Conservation (phyloP, 2,329 filamentous ascomycete species). For the Ophiostoma novo-ulmi region DNA sequence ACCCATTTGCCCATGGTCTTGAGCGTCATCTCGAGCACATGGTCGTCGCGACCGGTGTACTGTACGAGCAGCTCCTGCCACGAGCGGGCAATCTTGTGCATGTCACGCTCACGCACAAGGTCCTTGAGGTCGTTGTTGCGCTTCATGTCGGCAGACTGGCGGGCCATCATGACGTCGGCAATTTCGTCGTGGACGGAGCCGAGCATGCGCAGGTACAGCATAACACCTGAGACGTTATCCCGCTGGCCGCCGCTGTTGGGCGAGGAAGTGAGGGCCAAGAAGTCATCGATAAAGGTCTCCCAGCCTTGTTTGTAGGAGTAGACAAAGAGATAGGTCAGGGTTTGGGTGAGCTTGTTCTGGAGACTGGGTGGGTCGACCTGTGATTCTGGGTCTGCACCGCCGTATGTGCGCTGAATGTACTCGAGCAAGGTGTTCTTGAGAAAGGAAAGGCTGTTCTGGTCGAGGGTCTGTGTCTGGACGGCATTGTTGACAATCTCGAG, state of each 20-base stretch:
- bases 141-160: constrained; percentile 72
- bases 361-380: constrained; percentile 68
- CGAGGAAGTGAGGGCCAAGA: constrained; percentile 66
- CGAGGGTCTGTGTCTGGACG: constrained; percentile 72
- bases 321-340: constrained; percentile 88
- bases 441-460: constrained; percentile 64
- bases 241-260: constrained; percentile 50
- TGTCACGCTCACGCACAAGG: constrained; percentile 76
- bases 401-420: constrained; percentile 74
- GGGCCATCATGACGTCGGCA: constrained; percentile 80
- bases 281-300: constrained; percentile 87
- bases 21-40: constrained; percentile 78
- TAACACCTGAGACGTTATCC: constrained; percentile 69
- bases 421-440: constrained; percentile 77
- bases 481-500: constrained; percentile 92
- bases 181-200: constrained; percentile 95
- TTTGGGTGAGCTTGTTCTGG: constrained; percentile 97
- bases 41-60: constrained; percentile 66
- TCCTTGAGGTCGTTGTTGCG: constrained; percentile 90
- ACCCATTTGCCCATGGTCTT: constrained; percentile 96
- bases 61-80: constrained; percentile 86
- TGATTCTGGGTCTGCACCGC: constrained; percentile 40
- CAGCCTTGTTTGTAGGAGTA: constrained; percentile 80
- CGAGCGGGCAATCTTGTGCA: constrained; percentile 77
- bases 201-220: constrained; percentile 84